Conservation (phyloP, 352 stramenopile genomes). For the Phytophthora pinifolia region DNA sequence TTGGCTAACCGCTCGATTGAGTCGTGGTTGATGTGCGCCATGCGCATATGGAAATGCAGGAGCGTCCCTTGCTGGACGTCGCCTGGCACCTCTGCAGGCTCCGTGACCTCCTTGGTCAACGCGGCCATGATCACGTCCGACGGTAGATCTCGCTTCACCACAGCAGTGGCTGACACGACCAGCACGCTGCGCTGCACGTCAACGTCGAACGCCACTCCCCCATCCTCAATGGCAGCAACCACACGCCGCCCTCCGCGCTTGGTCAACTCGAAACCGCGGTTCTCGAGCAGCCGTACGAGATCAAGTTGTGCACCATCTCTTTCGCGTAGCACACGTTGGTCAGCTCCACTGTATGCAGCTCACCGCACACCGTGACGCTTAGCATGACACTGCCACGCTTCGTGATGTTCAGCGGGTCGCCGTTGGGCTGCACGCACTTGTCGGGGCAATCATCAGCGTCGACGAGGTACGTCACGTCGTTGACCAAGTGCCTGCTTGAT, state of each 20-base stretch:
- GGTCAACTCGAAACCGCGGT: not conserved
- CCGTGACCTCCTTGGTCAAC: not conserved
- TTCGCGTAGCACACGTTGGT: not conserved
- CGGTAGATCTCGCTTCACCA: not conserved
- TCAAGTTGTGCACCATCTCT: not conserved
- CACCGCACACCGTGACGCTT: not conserved
- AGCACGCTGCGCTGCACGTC: not conserved
- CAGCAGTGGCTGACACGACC: not conserved
- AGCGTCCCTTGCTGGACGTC: not conserved
- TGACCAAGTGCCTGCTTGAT: no score
- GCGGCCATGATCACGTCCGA: slow-evolving; percentile 6
- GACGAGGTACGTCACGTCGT: no score
- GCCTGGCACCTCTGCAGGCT: no score
- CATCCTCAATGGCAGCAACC: not conserved
- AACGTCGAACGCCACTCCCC: slow-evolving; percentile 4
- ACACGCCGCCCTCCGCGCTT: not conserved
- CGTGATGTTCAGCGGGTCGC: not conserved
- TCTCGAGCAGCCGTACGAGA: no score
- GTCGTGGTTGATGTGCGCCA: slow-evolving; percentile 6
- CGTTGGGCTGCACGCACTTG: not conserved
- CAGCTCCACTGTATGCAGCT: not conserved
- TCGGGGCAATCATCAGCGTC: no score
- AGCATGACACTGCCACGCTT: not conserved
- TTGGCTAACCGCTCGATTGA: not conserved
- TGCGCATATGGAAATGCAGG: slow-evolving; percentile 7